Base-by-base conservation (phyloP, 1,284 basidiomycete species). In the Trichosporon asahii region DNA sequence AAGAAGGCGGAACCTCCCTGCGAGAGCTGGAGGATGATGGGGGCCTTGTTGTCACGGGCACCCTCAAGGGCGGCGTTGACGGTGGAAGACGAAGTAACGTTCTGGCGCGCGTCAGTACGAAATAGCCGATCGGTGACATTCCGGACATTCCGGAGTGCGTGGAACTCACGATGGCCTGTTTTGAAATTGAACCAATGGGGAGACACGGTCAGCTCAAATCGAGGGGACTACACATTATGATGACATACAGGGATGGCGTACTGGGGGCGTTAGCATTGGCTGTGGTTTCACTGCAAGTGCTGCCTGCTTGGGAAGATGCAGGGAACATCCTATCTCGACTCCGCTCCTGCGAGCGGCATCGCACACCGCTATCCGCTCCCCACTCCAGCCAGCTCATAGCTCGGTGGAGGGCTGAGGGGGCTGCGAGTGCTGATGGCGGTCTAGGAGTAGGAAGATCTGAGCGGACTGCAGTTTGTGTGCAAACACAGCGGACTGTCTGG, bases 1-100 rank as follows among this genome's bases (percentile, higher is more conserved):
- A 94, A 98, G 89, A 93, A 98, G 73, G 95, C 95, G 77, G 90
- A 89, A 82, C 97, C 97, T 75, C 96, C 96, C 84, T 99, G 95
- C 70, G 97, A 99, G 77, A 96, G 90, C 84, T 99, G 97, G 80
- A 98, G 87, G 85, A 99, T 98, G 86, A 99, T 95, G 74, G 96
- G 97, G 35, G 95, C 89, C 85, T 99, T 98, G 88, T 93, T 90
- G 84, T 93, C 92, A 72, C 92, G 89, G 69, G 93, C 93, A 75
- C 91, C 93, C 85, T 96, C 94, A 73, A 95, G 89, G 71, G 89
- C 90, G 71, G 92, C 91, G 82, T 94, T 94, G 74, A 89, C 92
- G 68, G 89, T 90, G 64, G 93, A 95, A 6, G 93, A 93, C 31
- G 93, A 95, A 68, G 92, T 94, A 70, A 91, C 90, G 82, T 94